phyloP scores from a whole-genome alignment of 768 basidiomycete genomes.

The Boletellus ananiceps region DNA sequence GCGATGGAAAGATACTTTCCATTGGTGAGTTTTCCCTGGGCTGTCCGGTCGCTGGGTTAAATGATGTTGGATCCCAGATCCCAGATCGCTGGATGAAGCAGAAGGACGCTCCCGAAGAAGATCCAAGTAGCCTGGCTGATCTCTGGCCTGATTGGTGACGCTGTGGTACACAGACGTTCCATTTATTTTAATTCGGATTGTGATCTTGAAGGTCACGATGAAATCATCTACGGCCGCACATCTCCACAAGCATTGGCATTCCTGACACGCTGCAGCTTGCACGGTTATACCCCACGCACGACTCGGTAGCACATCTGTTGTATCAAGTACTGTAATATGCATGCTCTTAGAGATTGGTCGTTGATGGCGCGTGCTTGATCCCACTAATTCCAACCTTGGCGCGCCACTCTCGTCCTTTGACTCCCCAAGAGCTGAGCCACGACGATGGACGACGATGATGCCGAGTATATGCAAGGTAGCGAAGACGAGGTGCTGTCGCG shows the following conservation, averaged over 20 bases:
- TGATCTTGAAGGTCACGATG: neutral
- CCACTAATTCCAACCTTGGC: too few species aligned
- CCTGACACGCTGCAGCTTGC: constrained; percentile 11
- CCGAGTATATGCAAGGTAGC: constrained; percentile 89
- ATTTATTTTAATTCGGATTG: constrained; percentile 4
- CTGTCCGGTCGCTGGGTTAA: neutral
- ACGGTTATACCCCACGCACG: constrained; percentile 26
- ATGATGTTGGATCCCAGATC: constrained; percentile 43
- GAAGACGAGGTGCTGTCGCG: constrained; percentile 66
- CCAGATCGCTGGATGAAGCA: constrained; percentile 93
- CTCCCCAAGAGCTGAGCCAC: neutral
- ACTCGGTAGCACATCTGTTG: constrained; percentile 26
- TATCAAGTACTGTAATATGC: constrained; percentile 1
- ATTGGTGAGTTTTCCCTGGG: constrained; percentile 45
- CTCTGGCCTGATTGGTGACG: constrained; percentile 62
- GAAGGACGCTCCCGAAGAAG: constrained; percentile 73
- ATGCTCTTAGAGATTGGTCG: too few species aligned
- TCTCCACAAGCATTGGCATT: constrained; percentile 6
- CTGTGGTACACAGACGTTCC: neutral
- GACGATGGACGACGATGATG: constrained; percentile 87
- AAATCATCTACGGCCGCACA: neutral
- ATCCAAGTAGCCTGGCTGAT: constrained; percentile 50
- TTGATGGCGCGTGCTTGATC: too few species aligned
- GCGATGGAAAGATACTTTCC: constrained; percentile 92
- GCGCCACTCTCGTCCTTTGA: constrained; percentile 8